Conservation (phyloP, 2,329 filamentous ascomycete species). For the Alternaria brassicae region DNA sequence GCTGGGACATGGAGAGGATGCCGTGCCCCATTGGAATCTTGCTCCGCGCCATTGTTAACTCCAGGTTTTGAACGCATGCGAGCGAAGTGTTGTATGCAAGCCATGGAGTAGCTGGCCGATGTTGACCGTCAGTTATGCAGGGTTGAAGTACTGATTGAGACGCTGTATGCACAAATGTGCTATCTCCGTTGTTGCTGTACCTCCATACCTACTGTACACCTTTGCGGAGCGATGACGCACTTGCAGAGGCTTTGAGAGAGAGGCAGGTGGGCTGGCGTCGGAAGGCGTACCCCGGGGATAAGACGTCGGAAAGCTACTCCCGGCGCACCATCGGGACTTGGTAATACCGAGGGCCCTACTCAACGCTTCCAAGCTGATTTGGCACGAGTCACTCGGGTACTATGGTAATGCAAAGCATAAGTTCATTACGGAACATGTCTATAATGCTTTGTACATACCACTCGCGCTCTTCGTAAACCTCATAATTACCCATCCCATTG, state of each 20-base stretch:
- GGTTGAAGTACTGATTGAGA: not conserved
- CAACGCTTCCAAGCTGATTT: not conserved
- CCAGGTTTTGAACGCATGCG: not conserved
- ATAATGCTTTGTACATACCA: not conserved
- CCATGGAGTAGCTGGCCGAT: not conserved
- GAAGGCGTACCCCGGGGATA: constrained; percentile 6
- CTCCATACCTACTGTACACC: not conserved
- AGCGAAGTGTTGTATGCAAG: not conserved
- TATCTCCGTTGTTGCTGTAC: not conserved
- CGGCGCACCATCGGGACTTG: not conserved
- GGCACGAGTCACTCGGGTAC: not conserved
- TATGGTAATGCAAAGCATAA: not conserved
- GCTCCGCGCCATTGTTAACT: not conserved
- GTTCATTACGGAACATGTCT: not conserved
- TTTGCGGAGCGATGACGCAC: constrained; percentile 7
- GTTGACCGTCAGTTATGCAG: not conserved
- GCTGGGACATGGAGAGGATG: constrained; percentile 9
- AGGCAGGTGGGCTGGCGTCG: not conserved
- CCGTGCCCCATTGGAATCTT: not conserved
- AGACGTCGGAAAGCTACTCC: not conserved
- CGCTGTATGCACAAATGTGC: not conserved
- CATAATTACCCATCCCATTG: not conserved
- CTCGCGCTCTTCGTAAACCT: not conserved
- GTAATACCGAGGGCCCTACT: constrained; percentile 3
- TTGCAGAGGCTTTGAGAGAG: constrained; percentile 1